Base-by-base conservation (phyloP, 495 filamentous ascomycete species). In the Usnea hakonensis region DNA sequence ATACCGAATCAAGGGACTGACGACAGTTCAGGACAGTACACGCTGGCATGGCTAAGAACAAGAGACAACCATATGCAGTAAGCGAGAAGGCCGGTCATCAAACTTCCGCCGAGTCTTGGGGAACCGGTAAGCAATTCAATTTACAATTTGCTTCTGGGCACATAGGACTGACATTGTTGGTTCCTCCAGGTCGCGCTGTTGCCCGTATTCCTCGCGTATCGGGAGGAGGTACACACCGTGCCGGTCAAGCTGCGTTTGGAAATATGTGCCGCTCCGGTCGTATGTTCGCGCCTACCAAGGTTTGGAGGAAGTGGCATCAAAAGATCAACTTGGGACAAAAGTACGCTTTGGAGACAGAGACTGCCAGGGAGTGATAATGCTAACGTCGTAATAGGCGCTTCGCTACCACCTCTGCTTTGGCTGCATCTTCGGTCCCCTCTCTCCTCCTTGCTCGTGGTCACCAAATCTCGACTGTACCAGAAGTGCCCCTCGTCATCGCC, bases 141-240 rank as follows among this genome's bases (percentile, higher is more conserved):
- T 58, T 19, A 28, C 35, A 26, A 53, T 37, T 56, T 55, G 60
- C 26, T 2, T 11, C 13, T n/a, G 40, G 23, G 30, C 6, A 65
- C 17, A 36, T 11, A 16, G 2, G 32, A 54, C 71, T 77, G 65
- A 77, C 70, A 37, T 60, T 68, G 55, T 65, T 28, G 9, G 36
- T 46, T 63, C 26, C 60, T 69, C n/a, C 70, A 97, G 92, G 93
- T 81, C 94, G 94, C 78, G 94, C 94, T 81, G 94, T 98, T 74
- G 94, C 94, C 77, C 94, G 94, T 97, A 98, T 98, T 73, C 94
- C 94, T 68, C 94, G 94, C 96, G 95, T 98, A 78, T 97, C 93
- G 73, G 94, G 94, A 84, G 94, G 94, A 83, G 94, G 94, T 88
- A 98, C 94, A 76, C 94, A 98, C 85, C 94, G 94, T 85, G 94